Conservation (phyloP, 768 basidiomycete genomes). For the Suillus subaureus region DNA sequence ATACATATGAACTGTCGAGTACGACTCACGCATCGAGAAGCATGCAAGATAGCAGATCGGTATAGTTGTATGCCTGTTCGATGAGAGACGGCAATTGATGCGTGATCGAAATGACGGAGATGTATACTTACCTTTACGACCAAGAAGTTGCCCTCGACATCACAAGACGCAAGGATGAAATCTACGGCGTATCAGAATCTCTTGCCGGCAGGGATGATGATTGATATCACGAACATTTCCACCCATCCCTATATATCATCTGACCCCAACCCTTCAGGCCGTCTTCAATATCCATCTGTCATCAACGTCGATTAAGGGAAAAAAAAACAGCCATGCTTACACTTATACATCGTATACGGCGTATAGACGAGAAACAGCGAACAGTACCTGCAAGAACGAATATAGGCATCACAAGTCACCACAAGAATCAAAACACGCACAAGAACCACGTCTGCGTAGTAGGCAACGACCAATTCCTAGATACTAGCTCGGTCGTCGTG, state of each 20-base stretch:
- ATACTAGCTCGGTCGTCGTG: slow-evolving; percentile 77
- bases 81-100: slow-evolving; percentile 1
- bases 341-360: slow-evolving; percentile 88
- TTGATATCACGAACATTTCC: slow-evolving; percentile 70
- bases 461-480: slow-evolving; percentile 69
- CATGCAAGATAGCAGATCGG: slow-evolving; percentile 87
- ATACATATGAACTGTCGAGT: neutral
- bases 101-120: neutral
- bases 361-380: slow-evolving; percentile 76
- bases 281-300: slow-evolving; percentile 60
- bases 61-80: slow-evolving; percentile 77
- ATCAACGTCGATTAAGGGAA: slow-evolving; percentile 1
- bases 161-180: slow-evolving; percentile 73
- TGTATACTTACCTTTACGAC: slow-evolving; percentile 62
- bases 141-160: slow-evolving; percentile 88
- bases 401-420: neutral
- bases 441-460: slow-evolving; percentile 85
- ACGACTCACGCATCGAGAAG: slow-evolving; percentile 77
- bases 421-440: slow-evolving; percentile 44
- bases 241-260: slow-evolving; percentile 73
- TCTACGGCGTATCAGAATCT: slow-evolving; percentile 45
- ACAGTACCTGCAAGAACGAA: slow-evolving; percentile 60
- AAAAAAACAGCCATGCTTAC: slow-evolving; percentile 42
- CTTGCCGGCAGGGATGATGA: neutral
- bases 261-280: slow-evolving; percentile 85